A percentile compares a stretch with the other conserved stretches of the same genome.
Evolutionary conservation across 2,329 filamentous ascomycete species (phyloP).

Genomic region (Samsoniella hepiali): DNA sequence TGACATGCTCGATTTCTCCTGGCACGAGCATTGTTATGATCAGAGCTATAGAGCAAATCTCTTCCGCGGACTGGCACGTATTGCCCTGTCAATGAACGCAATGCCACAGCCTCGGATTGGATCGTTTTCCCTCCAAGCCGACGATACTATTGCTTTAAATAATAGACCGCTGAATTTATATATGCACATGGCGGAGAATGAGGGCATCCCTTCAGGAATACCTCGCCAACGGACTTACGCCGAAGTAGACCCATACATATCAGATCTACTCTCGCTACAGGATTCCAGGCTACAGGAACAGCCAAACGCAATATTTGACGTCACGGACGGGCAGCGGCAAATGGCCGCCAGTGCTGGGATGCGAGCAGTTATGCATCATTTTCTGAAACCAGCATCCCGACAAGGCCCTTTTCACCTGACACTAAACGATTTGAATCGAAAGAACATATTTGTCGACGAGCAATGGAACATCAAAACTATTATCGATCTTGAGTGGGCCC

Average conservation of each 20-base stretch:
- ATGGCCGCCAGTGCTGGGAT: conserved; percentile 29
- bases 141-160: conserved; percentile 25
- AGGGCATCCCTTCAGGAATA: conserved; percentile 33
- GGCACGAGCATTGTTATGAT: conserved; percentile 20
- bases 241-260: conserved; percentile 28
- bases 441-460: conserved; percentile 35
- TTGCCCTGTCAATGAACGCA: conserved; percentile 26
- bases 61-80: conserved; percentile 27
- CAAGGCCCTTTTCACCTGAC: conserved; percentile 32
- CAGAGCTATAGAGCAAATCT: conserved; percentile 22
- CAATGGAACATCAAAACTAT: conserved; percentile 31
- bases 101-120: conserved; percentile 20
- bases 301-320: conserved; percentile 32
- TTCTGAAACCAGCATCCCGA: conserved; percentile 25
- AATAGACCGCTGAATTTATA: conserved; percentile 35
- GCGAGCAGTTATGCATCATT: conserved; percentile 27
- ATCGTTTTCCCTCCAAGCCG: conserved; percentile 25
- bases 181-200: conserved; percentile 34
- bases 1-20: background rate
- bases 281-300: conserved; percentile 33
- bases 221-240: conserved; percentile 31
- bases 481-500: conserved; percentile 24
- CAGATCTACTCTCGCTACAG: conserved; percentile 33
- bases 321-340: conserved; percentile 29
- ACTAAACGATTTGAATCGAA: conserved; percentile 37